Conservation (phyloP, 2,329 filamentous ascomycete species). For the Arachnomyces sp. region DNA sequence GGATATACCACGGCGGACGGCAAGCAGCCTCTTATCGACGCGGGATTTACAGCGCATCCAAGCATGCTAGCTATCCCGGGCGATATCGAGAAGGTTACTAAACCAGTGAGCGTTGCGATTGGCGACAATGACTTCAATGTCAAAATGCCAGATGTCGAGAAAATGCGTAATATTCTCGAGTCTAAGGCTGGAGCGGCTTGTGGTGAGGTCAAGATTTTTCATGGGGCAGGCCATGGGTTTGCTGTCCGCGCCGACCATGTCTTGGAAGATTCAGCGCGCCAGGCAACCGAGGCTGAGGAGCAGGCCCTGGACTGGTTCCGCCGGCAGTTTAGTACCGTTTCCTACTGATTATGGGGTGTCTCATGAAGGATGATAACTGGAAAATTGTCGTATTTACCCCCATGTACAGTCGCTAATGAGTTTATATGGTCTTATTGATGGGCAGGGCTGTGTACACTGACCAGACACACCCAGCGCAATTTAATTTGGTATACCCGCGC, state of each 20-base stretch:
- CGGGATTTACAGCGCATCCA: slow-evolving; percentile 47
- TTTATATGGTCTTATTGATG: too few relatives aligned
- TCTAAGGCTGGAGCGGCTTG: slow-evolving; percentile 11
- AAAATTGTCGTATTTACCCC: too few relatives aligned
- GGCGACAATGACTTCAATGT: slow-evolving; percentile 16
- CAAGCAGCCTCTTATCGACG: slow-evolving; percentile 38
- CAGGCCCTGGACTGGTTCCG: slow-evolving; percentile 16
- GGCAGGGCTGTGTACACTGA: too few relatives aligned
- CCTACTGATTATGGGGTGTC: too few relatives aligned
- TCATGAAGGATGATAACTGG: too few relatives aligned
- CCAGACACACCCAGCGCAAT: too few relatives aligned
- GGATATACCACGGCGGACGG: slow-evolving; percentile 19
- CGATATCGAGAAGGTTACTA: slow-evolving; percentile 34
- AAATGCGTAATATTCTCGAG: slow-evolving; percentile 17
- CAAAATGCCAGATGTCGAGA: slow-evolving; percentile 12
- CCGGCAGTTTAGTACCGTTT: too few relatives aligned
- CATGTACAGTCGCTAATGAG: too few relatives aligned
- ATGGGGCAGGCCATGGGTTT: slow-evolving; percentile 21
- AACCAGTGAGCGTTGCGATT: slow-evolving; percentile 14
- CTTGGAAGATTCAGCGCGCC: slow-evolving; percentile 15
- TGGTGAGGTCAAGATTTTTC: slow-evolving; percentile 20
- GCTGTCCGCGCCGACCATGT: slow-evolving; percentile 19
- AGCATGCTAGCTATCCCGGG: slow-evolving; percentile 39
- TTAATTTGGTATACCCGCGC: too few relatives aligned
- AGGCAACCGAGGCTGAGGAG: slow-evolving; percentile 20